Percentiles rank a stretch among this genome's conserved stretches.
Conservation (phyloP, 2,329 filamentous ascomycete species). For the Aspergillus tubingensis region DNA sequence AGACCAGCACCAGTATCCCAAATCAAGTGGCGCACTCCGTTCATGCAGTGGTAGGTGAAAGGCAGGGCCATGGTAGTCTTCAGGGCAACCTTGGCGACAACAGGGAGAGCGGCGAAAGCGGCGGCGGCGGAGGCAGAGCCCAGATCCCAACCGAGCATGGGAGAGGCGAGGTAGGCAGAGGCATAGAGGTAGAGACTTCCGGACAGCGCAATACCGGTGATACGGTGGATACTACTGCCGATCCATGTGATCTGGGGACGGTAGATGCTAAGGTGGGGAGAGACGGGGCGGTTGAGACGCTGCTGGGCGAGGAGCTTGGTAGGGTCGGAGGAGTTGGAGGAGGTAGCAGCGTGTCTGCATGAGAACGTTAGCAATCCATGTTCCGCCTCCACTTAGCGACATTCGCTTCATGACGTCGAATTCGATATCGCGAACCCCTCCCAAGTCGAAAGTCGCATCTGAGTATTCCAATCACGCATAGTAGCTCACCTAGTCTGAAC, state of each 20-base stretch:
- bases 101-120: constrained; percentile 63
- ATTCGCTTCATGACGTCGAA: neutral
- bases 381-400: neutral
- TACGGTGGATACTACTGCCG: constrained; percentile 72
- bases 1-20: constrained; percentile 68
- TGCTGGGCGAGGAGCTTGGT: constrained; percentile 72
- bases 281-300: constrained; percentile 76
- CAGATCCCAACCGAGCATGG: constrained; percentile 70
- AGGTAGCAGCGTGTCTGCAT: constrained; percentile 35
- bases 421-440: neutral
- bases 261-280: constrained; percentile 87
- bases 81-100: constrained; percentile 58
- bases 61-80: constrained; percentile 64
- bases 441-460: neutral
- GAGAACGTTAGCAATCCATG: constrained; percentile 11
- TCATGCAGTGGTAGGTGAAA: constrained; percentile 69
- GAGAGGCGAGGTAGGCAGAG: constrained; percentile 76
- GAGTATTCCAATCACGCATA: neutral
- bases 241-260: constrained; percentile 83
- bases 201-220: constrained; percentile 75
- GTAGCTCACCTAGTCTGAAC: constrained; percentile 47
- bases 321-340: constrained; percentile 35
- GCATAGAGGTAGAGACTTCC: constrained; percentile 79
- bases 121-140: constrained; percentile 66
- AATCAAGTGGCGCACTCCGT: constrained; percentile 70